Conservation (phyloP, 495 filamentous ascomycete genomes). For the Tuber aestivum region DNA sequence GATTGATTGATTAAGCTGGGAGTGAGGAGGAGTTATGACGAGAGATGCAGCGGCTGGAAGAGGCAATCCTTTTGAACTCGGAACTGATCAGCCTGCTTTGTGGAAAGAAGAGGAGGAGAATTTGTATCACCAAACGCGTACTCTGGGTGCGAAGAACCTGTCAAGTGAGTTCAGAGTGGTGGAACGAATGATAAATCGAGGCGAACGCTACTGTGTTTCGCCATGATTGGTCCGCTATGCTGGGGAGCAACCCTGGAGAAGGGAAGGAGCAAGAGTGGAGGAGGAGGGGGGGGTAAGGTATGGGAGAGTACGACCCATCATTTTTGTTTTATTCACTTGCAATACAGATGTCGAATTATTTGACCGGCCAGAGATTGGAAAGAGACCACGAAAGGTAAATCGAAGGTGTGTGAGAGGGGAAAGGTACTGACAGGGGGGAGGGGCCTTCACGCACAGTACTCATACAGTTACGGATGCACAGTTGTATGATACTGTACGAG, state of each 20-base stretch:
- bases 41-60: constrained; percentile 17
- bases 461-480: background rate
- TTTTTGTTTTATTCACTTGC: constrained; percentile 1
- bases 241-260: background rate
- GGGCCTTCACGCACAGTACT: background rate
- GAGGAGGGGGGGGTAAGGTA: background rate
- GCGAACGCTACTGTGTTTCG: constrained; percentile 21
- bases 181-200: constrained; percentile 19
- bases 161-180: constrained; percentile 15
- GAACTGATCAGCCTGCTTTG: constrained; percentile 21
- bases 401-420: background rate
- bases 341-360: constrained; percentile 1
- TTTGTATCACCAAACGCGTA: constrained; percentile 32
- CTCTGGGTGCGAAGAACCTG: constrained; percentile 25
- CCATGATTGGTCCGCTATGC: constrained; percentile 12
- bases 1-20: background rate
- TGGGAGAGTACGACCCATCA: background rate
- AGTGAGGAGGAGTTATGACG: background rate
- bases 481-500: too few species aligned
- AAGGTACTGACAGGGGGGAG: background rate
- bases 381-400: background rate
- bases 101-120: background rate
- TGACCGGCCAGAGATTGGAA: background rate
- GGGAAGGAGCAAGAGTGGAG: background rate
- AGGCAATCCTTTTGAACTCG: constrained; percentile 25